Conservation (phyloP, 2,329 filamentous ascomycete species). For the Alternaria postmessia region DNA sequence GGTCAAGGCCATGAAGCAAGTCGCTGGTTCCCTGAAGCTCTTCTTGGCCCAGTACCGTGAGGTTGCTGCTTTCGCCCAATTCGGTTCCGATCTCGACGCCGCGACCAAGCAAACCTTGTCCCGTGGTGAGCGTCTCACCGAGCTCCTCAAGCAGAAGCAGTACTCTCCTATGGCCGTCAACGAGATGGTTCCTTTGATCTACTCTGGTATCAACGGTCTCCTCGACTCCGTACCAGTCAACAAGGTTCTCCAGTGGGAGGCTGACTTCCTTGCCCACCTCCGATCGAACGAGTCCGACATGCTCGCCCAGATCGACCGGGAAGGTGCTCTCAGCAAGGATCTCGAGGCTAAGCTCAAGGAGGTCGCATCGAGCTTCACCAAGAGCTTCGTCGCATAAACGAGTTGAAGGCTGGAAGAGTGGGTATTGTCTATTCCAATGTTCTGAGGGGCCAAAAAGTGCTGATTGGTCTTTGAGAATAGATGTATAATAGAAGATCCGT, state of each 20-base stretch:
- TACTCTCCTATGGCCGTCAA: slow-evolving; percentile 98
- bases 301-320: slow-evolving; percentile 87
- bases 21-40: slow-evolving; percentile 98
- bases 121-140: slow-evolving; percentile 98
- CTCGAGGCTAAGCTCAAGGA: slow-evolving; percentile 84
- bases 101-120: slow-evolving; percentile 97
- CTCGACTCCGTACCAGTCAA: slow-evolving; percentile 86
- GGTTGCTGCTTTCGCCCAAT: slow-evolving; percentile 98
- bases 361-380: slow-evolving; percentile 81
- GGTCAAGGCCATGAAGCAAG: slow-evolving; percentile 99
- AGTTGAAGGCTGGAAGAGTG: slow-evolving; percentile 43
- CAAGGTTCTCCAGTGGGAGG: slow-evolving; percentile 94
- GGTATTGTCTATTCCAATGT: slow-evolving; percentile 48
- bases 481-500: slow-evolving; percentile 54
- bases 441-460: slow-evolving; percentile 48
- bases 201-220: slow-evolving; percentile 97
- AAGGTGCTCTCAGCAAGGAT: slow-evolving; percentile 96
- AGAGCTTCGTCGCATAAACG: slow-evolving; percentile 80
- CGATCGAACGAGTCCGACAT: slow-evolving; percentile 89
- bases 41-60: slow-evolving; percentile 99
- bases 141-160: slow-evolving; percentile 99
- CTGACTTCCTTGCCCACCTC: slow-evolving; percentile 91
- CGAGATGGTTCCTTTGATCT: slow-evolving; percentile 99
- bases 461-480: slow-evolving; percentile 50
- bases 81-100: slow-evolving; percentile 99